phyloP scores from a whole-genome alignment of 345 rosid species.

The Hibiscus mutabilis region DNA sequence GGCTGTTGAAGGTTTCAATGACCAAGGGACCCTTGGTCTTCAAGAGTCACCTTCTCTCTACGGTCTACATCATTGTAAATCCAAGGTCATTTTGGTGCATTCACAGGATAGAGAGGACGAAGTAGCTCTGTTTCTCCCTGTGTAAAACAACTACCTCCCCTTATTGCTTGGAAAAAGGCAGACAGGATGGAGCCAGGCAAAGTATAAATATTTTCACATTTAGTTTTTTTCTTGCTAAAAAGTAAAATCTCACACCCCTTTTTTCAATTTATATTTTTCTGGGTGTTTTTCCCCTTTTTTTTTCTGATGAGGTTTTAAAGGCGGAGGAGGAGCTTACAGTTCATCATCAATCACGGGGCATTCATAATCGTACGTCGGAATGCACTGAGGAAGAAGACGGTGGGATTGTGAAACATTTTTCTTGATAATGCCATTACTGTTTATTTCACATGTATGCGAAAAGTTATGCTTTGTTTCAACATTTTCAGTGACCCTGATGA shows the following conservation, averaged over 20 bases:
- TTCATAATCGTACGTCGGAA: slow-evolving; percentile 9
- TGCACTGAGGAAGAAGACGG: slow-evolving; percentile 18
- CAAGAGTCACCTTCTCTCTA: not conserved
- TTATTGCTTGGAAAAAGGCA: slow-evolving; percentile 36
- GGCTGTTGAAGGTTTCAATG: slow-evolving; percentile 13
- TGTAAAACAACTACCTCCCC: slow-evolving; percentile 14
- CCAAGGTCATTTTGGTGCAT: slow-evolving; percentile 31
- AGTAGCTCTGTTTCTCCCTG: slow-evolving; percentile 26
- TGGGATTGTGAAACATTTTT: slow-evolving; percentile 15
- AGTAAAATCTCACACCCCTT: slow-evolving; percentile 11
- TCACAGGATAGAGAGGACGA: slow-evolving; percentile 26
- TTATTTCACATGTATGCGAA: slow-evolving; percentile 15
- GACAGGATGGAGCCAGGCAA: slow-evolving; percentile 63
- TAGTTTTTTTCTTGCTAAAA: slow-evolving; percentile 13
- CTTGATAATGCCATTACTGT: slow-evolving; percentile 1
- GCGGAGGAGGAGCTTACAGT: slow-evolving; percentile 14
- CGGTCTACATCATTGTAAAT: slow-evolving; percentile 16
- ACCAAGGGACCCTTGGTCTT: slow-evolving; percentile 28
- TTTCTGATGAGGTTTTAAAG: slow-evolving; percentile 1
- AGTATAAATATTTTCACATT: slow-evolving; percentile 11
- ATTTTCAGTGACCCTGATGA: slow-evolving; percentile 12
- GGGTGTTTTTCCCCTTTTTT: not conserved
- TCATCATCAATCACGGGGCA: slow-evolving; percentile 22
- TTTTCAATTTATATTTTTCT: not conserved
- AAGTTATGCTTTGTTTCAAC: slow-evolving; percentile 4